phyloP scores from a whole-genome alignment of 192 early-diverging fungal species.

The Coemansia sp. region DNA sequence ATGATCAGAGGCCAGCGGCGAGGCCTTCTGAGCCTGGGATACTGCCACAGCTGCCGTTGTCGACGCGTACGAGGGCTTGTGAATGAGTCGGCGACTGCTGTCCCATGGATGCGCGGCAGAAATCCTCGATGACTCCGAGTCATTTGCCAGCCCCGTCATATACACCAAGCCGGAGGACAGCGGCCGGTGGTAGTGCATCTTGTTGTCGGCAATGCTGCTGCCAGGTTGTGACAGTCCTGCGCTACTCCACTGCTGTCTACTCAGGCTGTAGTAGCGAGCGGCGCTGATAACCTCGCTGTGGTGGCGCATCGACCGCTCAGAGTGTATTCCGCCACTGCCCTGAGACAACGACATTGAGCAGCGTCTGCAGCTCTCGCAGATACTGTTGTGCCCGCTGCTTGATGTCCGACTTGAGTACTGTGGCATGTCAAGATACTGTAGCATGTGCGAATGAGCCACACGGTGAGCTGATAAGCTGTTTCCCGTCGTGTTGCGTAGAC shows the following conservation, averaged over 20 bases:
- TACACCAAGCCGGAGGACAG: slow-evolving; percentile 3
- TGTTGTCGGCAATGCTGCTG: background rate
- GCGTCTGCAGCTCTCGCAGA: slow-evolving; percentile 1
- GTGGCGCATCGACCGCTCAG: slow-evolving; percentile 4
- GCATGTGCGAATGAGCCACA: background rate
- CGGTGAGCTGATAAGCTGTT: background rate
- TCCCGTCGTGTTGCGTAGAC: background rate
- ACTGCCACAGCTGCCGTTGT: background rate
- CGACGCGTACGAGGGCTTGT: slow-evolving; percentile 6
- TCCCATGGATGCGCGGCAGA: slow-evolving; percentile 10
- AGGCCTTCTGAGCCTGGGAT: background rate
- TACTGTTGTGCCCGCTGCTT: slow-evolving; percentile 10
- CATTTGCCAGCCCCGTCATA: background rate
- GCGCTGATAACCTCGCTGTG: slow-evolving; percentile 7
- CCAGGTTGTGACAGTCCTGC: slow-evolving; percentile 4
- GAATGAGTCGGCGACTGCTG: slow-evolving; percentile 16
- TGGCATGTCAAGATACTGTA: background rate
- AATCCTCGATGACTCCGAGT: slow-evolving; percentile 8
- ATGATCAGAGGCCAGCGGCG: background rate
- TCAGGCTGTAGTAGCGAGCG: background rate
- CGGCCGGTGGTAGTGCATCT: background rate
- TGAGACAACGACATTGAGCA: slow-evolving; percentile 5
- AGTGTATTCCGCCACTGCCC: background rate
- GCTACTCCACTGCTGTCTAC: background rate
- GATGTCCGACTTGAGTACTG: background rate